Conservation (phyloP, 164 flowering plant genomes). For the Annona cherimola region DNA sequence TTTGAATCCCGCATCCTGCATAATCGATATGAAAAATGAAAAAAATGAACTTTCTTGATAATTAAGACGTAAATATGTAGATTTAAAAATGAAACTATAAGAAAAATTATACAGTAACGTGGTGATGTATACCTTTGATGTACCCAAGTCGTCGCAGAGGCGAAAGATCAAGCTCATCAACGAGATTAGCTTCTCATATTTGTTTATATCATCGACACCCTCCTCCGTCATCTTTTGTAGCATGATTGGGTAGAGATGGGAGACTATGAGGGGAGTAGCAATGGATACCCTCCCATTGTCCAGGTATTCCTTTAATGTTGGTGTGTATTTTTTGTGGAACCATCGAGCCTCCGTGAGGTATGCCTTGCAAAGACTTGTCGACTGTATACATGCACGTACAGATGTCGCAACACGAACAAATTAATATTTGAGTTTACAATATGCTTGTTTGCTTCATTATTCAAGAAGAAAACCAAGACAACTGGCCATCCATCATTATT, state of each 20-base stretch:
- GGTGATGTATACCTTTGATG: conserved; percentile 2
- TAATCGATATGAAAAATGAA: no score
- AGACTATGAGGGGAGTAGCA: conserved; percentile 34
- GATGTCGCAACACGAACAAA: conserved; percentile 34
- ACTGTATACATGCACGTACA: conserved; percentile 18
- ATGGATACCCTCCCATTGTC: conserved; percentile 27
- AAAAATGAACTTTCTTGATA: no score
- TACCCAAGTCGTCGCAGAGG: conserved; percentile 7
- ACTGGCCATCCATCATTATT: no score
- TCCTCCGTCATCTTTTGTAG: conserved; percentile 1
- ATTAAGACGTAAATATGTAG: no score
- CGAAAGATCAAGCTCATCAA: conserved; percentile 8
- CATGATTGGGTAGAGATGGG: conserved; percentile 24
- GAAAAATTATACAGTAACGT: no score
- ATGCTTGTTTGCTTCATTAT: no score
- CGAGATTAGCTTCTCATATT: background rate
- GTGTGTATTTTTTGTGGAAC: no score
- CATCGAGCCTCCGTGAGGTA: no score
- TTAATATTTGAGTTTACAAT: no score
- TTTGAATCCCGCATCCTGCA: no score
- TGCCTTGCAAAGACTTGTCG: conserved; percentile 12
- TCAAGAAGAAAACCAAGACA: no score
- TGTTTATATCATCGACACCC: background rate
- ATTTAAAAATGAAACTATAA: no score
- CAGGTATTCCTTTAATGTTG: conserved; percentile 31